Percentiles rank a stretch among this genome's conserved stretches.
phyloP scores from a whole-genome alignment of 1,139 yeast species.

The Pichia sp. region DNA sequence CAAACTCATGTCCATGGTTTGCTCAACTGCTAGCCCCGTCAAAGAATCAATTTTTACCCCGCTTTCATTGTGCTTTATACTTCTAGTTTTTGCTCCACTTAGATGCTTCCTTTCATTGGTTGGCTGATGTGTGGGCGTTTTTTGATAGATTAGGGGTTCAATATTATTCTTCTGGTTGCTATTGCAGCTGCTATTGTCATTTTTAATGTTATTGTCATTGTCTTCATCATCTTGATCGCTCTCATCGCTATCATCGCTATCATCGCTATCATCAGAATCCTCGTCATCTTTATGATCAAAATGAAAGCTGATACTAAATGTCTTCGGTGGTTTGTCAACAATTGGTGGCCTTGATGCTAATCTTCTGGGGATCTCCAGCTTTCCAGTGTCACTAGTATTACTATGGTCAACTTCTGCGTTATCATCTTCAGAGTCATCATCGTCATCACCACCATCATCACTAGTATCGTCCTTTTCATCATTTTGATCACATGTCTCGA shows the following conservation, averaged over 20 bases:
- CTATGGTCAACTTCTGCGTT: neutral
- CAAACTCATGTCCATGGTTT: slow-evolving; percentile 6
- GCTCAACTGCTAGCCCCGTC: slow-evolving; percentile 13
- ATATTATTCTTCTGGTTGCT: neutral
- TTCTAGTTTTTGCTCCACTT: neutral
- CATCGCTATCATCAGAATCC: slow-evolving; percentile 26
- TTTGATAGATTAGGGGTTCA: neutral
- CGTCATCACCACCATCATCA: slow-evolving; percentile 1
- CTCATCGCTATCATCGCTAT: too few relatives aligned
- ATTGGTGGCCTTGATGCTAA: slow-evolving; percentile 18
- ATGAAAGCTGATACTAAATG: slow-evolving; percentile 23
- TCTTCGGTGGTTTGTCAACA: slow-evolving; percentile 23
- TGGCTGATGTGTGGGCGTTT: neutral
- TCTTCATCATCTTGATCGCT: slow-evolving; percentile 19
- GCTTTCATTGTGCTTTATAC: neutral
- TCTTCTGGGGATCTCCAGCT: slow-evolving; percentile 13
- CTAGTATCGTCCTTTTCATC: slow-evolving; percentile 6
- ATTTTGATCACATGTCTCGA: neutral
- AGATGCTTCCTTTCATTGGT: neutral
- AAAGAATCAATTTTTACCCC: slow-evolving; percentile 9
- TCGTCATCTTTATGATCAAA: slow-evolving; percentile 11
- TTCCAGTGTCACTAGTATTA: neutral
- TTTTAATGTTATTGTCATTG: neutral
- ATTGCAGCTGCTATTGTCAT: neutral
- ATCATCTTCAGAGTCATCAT: neutral